Evolutionary conservation across 495 filamentous ascomycete genomes (phyloP).

Genomic region (Talaromyces borbonicus): DNA sequence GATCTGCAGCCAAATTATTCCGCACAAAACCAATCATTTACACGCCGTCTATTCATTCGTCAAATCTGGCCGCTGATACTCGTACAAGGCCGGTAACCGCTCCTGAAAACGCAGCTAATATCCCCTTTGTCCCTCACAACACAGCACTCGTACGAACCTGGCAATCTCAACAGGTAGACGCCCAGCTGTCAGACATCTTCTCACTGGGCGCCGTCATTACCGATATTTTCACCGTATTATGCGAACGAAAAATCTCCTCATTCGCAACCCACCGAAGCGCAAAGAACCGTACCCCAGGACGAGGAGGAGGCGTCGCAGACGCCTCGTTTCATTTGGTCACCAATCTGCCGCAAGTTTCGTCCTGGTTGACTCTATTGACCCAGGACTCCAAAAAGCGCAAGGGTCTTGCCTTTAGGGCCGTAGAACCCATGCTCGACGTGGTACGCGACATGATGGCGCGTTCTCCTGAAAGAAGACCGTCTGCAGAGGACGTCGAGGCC

Average conservation of each 20-base stretch:
- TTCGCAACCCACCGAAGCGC: slow-evolving; percentile 65
- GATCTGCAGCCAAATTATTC: slow-evolving; percentile 12
- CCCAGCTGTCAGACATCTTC: slow-evolving; percentile 30
- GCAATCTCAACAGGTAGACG: slow-evolving; percentile 28
- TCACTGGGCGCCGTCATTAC: slow-evolving; percentile 34
- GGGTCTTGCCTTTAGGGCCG: slow-evolving; percentile 35
- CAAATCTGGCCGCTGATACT: slow-evolving; percentile 19
- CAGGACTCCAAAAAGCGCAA: slow-evolving; percentile 55
- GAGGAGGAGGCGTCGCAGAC: slow-evolving; percentile 62
- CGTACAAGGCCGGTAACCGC: slow-evolving; percentile 8
- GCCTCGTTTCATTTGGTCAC: slow-evolving; percentile 65
- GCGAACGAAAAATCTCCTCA: slow-evolving; percentile 59
- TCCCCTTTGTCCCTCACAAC: slow-evolving; percentile 7
- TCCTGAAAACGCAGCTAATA: slow-evolving; percentile 10
- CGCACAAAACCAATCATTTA: slow-evolving; percentile 23
- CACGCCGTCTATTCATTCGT: slow-evolving; percentile 27
- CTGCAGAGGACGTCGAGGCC: slow-evolving; percentile 24
- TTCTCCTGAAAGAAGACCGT: slow-evolving; percentile 27
- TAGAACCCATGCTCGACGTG: slow-evolving; percentile 31
- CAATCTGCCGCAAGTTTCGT: slow-evolving; percentile 64
- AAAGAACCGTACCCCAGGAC: slow-evolving; percentile 56
- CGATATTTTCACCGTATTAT: slow-evolving; percentile 73
- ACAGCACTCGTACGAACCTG: slow-evolving; percentile 32
- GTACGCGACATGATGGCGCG: slow-evolving; percentile 35
- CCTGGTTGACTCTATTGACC: slow-evolving; percentile 63